A percentile compares a stretch with the other conserved stretches of the same genome.
Evolutionary conservation across 805 yeast species (phyloP).

Genomic region (Metschnikowia arizonensis): DNA sequence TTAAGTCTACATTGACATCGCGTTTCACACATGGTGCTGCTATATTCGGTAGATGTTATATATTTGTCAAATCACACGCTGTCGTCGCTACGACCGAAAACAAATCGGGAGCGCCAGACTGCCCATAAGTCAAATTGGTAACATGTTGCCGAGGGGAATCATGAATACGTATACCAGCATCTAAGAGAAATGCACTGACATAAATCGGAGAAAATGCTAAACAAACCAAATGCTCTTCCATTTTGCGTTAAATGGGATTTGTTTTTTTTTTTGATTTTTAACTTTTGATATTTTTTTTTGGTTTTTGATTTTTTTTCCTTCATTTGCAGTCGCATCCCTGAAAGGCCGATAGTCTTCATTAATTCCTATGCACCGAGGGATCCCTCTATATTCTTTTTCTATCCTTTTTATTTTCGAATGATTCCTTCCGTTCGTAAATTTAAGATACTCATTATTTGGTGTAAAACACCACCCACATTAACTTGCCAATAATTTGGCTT

Average conservation of each 20-base stretch:
- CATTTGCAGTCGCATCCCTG: not conserved
- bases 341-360: not conserved
- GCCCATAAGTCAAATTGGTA: not conserved
- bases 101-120: constrained; percentile 2
- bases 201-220: not conserved
- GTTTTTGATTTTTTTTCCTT: constrained; percentile 9
- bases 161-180: not conserved
- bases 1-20: not conserved
- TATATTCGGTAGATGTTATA: not conserved
- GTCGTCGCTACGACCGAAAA: constrained; percentile 14
- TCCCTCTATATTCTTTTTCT: constrained; percentile 5
- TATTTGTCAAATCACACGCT: not conserved
- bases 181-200: not conserved
- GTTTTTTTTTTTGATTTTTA: constrained; percentile 2
- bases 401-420: constrained; percentile 6
- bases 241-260: constrained; percentile 9
- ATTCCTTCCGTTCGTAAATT: constrained; percentile 2
- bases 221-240: constrained; percentile 4
- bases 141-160: not conserved
- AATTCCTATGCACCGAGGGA: not conserved
- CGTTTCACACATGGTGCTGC: not conserved
- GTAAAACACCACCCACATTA: constrained; percentile 9
- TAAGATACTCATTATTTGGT: constrained; percentile 9
- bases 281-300: constrained; percentile 12
- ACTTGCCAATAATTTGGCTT: constrained; percentile 11